Base-by-base conservation (phyloP, 805 yeast species). In the Jamesozyma jinghongensis region DNA sequence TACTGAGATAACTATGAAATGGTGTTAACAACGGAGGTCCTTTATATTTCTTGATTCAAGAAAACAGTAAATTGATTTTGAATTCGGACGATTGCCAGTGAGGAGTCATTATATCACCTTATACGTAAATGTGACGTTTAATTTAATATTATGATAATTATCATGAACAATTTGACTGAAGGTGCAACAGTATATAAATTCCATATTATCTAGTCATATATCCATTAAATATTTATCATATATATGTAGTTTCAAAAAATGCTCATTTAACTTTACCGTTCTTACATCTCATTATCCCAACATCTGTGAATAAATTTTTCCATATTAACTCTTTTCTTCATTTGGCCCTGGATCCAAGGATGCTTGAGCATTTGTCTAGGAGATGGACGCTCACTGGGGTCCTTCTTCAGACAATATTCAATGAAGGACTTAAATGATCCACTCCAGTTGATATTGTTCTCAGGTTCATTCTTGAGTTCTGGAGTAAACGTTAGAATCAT, bases 291-390 rank as follows among this genome's bases (percentile, higher is more conserved):
- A 19, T 49, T 48, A 25, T 58, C 76, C 90, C 94, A 84, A 42
- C 87, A 78, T 47, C 77, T 76, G 44, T 67, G 66, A 16, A 92
- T 85, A 60, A 92, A 84, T 61, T 77, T 80, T 48, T 76, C 94
- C 97, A 92, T 90, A 49, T 79, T 75, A 13, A 90, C 94, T 38
- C 65, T 69, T 56, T 79, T 77, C 47, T 66, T 71, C 64, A 75
- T 74, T 65, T 85, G 95, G 2, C 87, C 85, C 14, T 74, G 63
- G 41, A 86, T 69, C 98, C 98, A 92, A 2, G 97, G 97, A 66
- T 92, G 98, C 39, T 69, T 72, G 36, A 92, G 69, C 90, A 92
- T 84, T 58, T 92, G 96, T 51, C 92, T 71, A 7, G 98, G 98
- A 37, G 88, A 77, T 10, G 97, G 96, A 42, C 98, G 68, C 47